Percentiles rank a stretch among this genome's conserved stretches.
Conservation (phyloP, 176 grass and related monocot genomes). For the Typha latifolia region DNA sequence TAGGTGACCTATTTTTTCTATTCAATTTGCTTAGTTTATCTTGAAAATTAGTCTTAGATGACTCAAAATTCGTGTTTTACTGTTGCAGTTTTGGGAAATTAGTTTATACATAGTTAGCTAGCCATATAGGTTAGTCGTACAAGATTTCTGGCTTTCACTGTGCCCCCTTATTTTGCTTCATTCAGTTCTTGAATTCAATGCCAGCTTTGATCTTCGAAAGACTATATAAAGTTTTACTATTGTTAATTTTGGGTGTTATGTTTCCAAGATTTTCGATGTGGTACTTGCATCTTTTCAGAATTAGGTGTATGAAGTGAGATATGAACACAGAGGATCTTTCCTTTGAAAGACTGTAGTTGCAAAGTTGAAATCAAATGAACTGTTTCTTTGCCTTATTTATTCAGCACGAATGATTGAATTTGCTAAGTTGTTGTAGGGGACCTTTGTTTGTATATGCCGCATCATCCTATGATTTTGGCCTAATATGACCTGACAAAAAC, state of each 20-base stretch:
- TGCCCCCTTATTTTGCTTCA: neutral
- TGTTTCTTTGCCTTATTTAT: neutral
- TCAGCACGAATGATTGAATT: neutral
- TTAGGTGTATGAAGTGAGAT: neutral
- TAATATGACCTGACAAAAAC: neutral
- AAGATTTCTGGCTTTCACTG: neutral
- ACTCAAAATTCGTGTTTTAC: slow-evolving; percentile 1
- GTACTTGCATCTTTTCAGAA: neutral
- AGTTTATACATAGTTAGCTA: neutral
- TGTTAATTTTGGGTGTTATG: neutral
- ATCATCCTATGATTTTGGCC: neutral
- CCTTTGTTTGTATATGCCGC: neutral
- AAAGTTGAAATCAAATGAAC: neutral
- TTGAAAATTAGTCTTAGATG: neutral
- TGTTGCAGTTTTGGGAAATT: slow-evolving; percentile 13
- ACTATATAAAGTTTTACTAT: too few relatives aligned
- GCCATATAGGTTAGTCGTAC: neutral
- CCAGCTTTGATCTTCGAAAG: too few relatives aligned
- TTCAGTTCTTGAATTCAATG: neutral
- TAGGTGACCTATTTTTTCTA: slow-evolving; percentile 32
- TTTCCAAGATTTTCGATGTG: neutral
- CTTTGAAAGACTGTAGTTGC: too few relatives aligned
- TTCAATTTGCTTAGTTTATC: neutral
- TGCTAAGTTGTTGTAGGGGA: neutral
- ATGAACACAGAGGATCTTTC: too few relatives aligned